phyloP scores from a whole-genome alignment of 1,139 yeast genomes.

The Taiozyma sp. region DNA sequence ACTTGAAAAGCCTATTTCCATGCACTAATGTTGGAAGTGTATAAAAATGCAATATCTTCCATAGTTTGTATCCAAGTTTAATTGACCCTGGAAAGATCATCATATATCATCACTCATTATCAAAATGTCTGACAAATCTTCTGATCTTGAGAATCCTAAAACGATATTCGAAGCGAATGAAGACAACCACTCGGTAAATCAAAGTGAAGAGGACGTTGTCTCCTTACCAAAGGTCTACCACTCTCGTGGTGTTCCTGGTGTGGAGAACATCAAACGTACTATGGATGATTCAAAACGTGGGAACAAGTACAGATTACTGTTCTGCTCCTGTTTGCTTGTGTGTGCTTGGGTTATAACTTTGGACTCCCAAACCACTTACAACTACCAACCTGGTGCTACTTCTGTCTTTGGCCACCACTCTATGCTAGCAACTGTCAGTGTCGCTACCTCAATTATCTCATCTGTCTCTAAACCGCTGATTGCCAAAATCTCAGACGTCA shows the following conservation, averaged over 20 bases:
- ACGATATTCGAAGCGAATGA: not conserved
- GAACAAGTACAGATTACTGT: conserved; percentile 12
- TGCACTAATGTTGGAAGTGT: not conserved
- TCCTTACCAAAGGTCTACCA: conserved; percentile 7
- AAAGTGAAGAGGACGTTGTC: not conserved
- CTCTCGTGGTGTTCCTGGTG: conserved; percentile 30
- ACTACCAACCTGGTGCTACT: conserved; percentile 31
- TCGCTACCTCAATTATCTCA: conserved; percentile 29
- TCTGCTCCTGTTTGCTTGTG: conserved; percentile 28
- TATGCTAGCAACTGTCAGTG: conserved; percentile 29
- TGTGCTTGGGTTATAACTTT: conserved; percentile 34
- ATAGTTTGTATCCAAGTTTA: no score
- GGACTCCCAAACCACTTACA: conserved; percentile 33
- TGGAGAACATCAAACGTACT: conserved; percentile 25
- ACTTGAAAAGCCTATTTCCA: no score
- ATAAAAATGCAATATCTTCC: not conserved
- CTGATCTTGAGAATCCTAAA: not conserved
- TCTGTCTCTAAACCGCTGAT: conserved; percentile 28
- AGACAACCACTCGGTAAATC: not conserved
- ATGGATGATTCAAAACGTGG: conserved; percentile 21
- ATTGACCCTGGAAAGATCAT: no score
- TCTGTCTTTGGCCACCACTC: conserved; percentile 32
- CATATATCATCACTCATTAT: no score
- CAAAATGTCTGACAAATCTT: not conserved
- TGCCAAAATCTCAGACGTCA: conserved; percentile 30